A percentile compares a stretch with the other conserved stretches of the same genome.
Evolutionary conservation across 1,139 yeast genomes (phyloP).

Genomic region (Pichia sp.): DNA sequence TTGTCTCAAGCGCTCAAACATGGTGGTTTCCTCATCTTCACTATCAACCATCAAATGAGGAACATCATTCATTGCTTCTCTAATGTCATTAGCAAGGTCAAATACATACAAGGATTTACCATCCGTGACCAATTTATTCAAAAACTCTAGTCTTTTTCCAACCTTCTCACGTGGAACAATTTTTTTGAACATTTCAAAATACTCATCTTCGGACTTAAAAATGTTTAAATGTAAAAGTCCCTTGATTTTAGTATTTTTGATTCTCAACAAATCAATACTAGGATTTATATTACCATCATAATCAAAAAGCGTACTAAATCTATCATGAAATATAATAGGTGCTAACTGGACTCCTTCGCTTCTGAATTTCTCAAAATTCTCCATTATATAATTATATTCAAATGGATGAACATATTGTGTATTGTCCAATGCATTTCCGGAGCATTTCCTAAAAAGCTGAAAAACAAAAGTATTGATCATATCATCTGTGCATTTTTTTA

Average conservation of each 20-base stretch:
- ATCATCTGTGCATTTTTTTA: conserved; percentile 2
- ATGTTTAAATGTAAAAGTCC: conserved; percentile 14
- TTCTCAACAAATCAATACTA: conserved; percentile 3
- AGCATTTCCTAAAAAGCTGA: conserved; percentile 18
- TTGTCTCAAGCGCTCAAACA: background rate
- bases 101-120: conserved; percentile 19
- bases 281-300: conserved; percentile 3
- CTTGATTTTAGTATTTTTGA: conserved; percentile 15
- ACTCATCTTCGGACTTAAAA: conserved; percentile 20
- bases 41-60: conserved; percentile 9
- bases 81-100: conserved; percentile 14
- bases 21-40: conserved; percentile 15
- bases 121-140: conserved; percentile 23
- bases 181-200: conserved; percentile 16
- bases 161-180: conserved; percentile 18
- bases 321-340: conserved; percentile 16
- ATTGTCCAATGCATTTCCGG: conserved; percentile 14
- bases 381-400: conserved; percentile 22
- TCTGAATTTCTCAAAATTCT: conserved; percentile 13
- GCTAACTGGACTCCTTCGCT: conserved; percentile 13
- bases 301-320: conserved; percentile 12
- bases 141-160: conserved; percentile 14
- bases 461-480: conserved; percentile 18
- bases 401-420: conserved; percentile 21
- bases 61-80: conserved; percentile 5